A percentile compares a stretch with the other conserved stretches of the same genome.
These are phyloP conservation scores for Crepidotus sp. DNA, from an alignment of 1,284 basidiomycete genomes.

Conservation along the genomic window DNA sequence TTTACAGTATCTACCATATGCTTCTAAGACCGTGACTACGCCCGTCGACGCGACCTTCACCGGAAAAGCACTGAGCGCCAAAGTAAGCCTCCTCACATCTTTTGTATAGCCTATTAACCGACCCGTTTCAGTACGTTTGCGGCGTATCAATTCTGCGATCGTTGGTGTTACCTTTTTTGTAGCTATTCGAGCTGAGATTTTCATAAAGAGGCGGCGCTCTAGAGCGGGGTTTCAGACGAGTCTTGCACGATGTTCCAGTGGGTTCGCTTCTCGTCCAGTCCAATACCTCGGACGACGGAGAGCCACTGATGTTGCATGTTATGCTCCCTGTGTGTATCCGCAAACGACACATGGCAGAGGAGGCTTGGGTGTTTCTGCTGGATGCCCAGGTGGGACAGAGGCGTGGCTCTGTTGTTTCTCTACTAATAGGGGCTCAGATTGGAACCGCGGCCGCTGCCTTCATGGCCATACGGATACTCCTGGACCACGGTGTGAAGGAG, in stretches of 20 bases:
- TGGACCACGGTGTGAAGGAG: constrained; percentile 90
- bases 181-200: constrained; percentile 5
- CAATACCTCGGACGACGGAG: constrained; percentile 66
- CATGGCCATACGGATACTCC: constrained; percentile 92
- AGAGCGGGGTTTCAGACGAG: constrained; percentile 83
- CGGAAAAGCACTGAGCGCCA: constrained; percentile 58
- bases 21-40: constrained; percentile 55
- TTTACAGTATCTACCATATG: constrained; percentile 72
- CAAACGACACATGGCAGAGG: constrained; percentile 49
- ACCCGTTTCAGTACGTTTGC: constrained; percentile 48
- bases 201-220: constrained; percentile 72
- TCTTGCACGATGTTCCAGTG: constrained; percentile 80
- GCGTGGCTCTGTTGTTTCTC: background rate
- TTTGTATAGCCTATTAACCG: constrained; percentile 7
- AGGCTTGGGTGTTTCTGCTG: constrained; percentile 82
- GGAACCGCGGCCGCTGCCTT: constrained; percentile 91
- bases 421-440: constrained; percentile 43
- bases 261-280: constrained; percentile 91
- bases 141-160: constrained; percentile 82
- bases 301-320: constrained; percentile 80
- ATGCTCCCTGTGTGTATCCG: constrained; percentile 72
- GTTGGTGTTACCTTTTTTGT: constrained; percentile 32
- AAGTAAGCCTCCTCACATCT: constrained; percentile 29
- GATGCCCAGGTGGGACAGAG: constrained; percentile 69
- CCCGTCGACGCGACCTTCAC: constrained; percentile 49